Percentiles rank a stretch among this genome's conserved stretches.
These are phyloP conservation scores for Monoraphidium neglectum DNA, from an alignment of 139 green algal genomes.

Conservation along the genomic window DNA sequence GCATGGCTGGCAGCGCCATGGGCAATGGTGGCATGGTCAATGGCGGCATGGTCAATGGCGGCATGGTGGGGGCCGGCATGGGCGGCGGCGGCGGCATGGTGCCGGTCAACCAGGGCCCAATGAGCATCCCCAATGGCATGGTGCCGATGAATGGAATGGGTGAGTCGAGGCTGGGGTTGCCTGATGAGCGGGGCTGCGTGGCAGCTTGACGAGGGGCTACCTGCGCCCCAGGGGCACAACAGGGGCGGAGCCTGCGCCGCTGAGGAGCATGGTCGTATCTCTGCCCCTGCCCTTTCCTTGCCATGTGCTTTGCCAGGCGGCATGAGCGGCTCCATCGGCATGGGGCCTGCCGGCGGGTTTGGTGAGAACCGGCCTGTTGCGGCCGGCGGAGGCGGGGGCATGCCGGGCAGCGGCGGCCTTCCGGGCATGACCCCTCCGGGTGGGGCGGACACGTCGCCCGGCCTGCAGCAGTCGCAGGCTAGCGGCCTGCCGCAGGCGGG, in stretches of 20 bases:
- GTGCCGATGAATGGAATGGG: constrained; percentile 20
- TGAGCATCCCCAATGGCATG: constrained; percentile 13
- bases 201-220: constrained; percentile 6
- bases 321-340: too few species aligned
- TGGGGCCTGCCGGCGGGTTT: too few species aligned
- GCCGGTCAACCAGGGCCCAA: constrained; percentile 6
- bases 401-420: neutral
- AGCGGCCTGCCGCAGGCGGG: neutral
- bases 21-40: neutral
- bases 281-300: neutral
- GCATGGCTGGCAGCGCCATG: neutral
- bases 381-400: neutral
- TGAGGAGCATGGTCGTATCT: too few species aligned
- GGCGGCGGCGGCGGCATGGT: constrained; percentile 27
- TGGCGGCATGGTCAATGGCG: neutral
- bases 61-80: neutral
- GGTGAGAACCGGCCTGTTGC: too few species aligned
- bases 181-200: neutral
- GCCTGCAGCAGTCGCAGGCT: neutral
- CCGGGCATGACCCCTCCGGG: neutral
- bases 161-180: neutral
- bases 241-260: constrained; percentile 1
- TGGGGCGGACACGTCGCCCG: neutral
- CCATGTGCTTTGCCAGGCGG: neutral
- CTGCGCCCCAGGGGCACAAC: neutral